Evolutionary conservation across 1,139 yeast species (phyloP).

Genomic region (Yamadazyma aaseri): DNA sequence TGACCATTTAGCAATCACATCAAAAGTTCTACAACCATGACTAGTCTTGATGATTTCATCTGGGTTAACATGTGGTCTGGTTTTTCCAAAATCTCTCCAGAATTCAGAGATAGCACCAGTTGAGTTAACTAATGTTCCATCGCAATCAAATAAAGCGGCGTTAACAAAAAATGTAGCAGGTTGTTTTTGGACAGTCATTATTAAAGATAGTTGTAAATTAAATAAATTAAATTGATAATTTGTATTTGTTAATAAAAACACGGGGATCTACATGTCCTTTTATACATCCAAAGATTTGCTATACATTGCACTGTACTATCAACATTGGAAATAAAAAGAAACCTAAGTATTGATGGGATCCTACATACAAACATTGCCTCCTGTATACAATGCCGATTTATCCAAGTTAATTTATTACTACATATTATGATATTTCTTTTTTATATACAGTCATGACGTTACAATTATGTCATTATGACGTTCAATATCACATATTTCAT

Average conservation of each 20-base stretch:
- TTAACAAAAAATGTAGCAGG: conserved; percentile 48
- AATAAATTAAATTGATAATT: too few relatives aligned
- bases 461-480: conserved; percentile 5
- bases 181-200: conserved; percentile 31
- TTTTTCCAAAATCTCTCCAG: conserved; percentile 72
- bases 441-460: conserved; percentile 4
- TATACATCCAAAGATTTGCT: too few relatives aligned
- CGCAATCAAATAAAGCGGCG: conserved; percentile 73
- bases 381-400: too few relatives aligned
- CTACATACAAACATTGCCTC: too few relatives aligned
- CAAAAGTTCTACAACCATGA: conserved; percentile 83
- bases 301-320: too few relatives aligned
- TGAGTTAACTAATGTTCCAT: conserved; percentile 81
- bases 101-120: conserved; percentile 80
- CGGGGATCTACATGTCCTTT: conserved; percentile 5
- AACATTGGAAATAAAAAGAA: too few relatives aligned
- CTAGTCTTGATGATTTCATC: conserved; percentile 69
- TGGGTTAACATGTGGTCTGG: conserved; percentile 69
- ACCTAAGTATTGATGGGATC: too few relatives aligned
- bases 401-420: too few relatives aligned
- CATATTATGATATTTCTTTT: too few relatives aligned
- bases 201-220: conserved; percentile 5
- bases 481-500: too few relatives aligned
- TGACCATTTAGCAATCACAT: conserved; percentile 70
- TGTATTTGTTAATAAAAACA: not conserved